Conservation (phyloP, 2,329 filamentous ascomycete genomes). For the Fusarium scirpi region DNA sequence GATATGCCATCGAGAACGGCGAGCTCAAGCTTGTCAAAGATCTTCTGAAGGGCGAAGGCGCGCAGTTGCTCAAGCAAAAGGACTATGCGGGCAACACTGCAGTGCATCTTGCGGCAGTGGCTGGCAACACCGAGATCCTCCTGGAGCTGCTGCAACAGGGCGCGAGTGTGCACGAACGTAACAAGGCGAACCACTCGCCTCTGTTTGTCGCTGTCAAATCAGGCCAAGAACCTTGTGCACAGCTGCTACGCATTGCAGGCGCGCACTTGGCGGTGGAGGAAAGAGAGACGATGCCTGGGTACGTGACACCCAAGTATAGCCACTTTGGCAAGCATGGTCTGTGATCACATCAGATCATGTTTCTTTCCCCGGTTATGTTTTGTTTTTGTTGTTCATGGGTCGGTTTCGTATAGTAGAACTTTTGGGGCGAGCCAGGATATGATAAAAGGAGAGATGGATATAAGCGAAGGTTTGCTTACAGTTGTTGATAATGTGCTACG, state of each 20-base stretch:
- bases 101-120: conserved; percentile 68
- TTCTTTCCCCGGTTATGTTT: not conserved
- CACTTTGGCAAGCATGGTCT: conserved; percentile 21
- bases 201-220: conserved; percentile 72
- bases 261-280: conserved; percentile 65
- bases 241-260: conserved; percentile 68
- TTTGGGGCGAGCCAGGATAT: conserved; percentile 17
- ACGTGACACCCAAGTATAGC: conserved; percentile 38
- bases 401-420: not conserved
- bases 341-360: conserved; percentile 5
- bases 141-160: conserved; percentile 69
- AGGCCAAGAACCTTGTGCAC: conserved; percentile 65
- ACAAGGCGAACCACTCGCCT: conserved; percentile 74
- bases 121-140: conserved; percentile 66
- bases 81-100: conserved; percentile 87
- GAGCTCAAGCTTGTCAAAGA: conserved; percentile 74
- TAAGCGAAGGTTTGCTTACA: conserved; percentile 12
- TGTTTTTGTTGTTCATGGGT: not conserved
- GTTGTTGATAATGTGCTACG: not conserved
- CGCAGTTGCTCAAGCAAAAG: conserved; percentile 75
- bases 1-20: conserved; percentile 81
- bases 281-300: conserved; percentile 49
- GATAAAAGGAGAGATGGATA: not conserved
- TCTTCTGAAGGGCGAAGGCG: conserved; percentile 74
- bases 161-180: conserved; percentile 75